Evolutionary conservation across 345 rosid genomes (phyloP).

Genomic region (Citrus reticulata): DNA sequence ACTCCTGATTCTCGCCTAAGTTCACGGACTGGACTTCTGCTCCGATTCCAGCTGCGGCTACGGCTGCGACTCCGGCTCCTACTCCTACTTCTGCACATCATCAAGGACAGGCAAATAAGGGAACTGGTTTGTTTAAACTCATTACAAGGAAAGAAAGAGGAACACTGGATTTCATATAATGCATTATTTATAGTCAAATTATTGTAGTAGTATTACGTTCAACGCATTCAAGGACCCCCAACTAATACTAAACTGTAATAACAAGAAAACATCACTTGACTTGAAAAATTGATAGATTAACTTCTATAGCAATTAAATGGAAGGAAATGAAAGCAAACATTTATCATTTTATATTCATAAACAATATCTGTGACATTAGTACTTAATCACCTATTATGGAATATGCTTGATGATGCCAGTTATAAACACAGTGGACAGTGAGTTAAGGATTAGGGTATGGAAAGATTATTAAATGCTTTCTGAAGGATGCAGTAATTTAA

Average conservation of each 20-base stretch:
- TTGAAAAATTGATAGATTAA: neutral
- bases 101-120: neutral
- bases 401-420: neutral
- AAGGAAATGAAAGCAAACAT: neutral
- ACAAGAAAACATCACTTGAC: neutral
- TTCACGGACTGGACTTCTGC: conserved; percentile 69
- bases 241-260: neutral
- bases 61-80: conserved; percentile 40
- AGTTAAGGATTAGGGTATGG: neutral
- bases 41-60: conserved; percentile 57
- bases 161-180: neutral
- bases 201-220: neutral
- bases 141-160: neutral
- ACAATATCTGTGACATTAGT: neutral
- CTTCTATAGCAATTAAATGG: neutral
- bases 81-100: conserved; percentile 23
- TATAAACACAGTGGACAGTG: neutral
- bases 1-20: conserved; percentile 54
- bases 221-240: neutral
- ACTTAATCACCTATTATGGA: neutral
- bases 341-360: neutral
- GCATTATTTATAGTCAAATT: neutral
- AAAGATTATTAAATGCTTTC: neutral
- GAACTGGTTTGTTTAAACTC: neutral
- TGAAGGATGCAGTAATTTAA: neutral